Percentiles rank a stretch among this genome's conserved stretches.
These are phyloP conservation scores for Candida tibetensis DNA, from an alignment of 805 yeast species.

Conservation along the genomic window DNA sequence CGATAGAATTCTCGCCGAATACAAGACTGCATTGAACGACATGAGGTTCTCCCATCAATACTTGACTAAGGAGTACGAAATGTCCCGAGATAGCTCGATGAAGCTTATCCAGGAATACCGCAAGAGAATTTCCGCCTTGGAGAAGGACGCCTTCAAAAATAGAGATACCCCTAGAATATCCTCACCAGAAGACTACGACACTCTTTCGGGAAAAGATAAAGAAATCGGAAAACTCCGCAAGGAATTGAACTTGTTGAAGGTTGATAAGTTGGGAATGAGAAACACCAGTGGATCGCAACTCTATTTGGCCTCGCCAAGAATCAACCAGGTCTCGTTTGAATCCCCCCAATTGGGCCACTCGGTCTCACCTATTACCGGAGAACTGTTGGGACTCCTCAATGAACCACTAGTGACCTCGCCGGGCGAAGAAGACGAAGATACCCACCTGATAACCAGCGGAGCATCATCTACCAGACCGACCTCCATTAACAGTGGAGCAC, in stretches of 20 bases:
- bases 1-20: constrained; percentile 28
- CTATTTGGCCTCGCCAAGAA: constrained; percentile 5
- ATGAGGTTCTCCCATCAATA: constrained; percentile 70
- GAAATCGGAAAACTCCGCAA: constrained; percentile 44
- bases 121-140: constrained; percentile 48
- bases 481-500: constrained; percentile 8
- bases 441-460: constrained; percentile 11
- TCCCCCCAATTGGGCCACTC: constrained; percentile 5
- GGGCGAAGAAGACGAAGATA: constrained; percentile 21
- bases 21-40: constrained; percentile 63
- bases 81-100: constrained; percentile 56
- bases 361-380: constrained; percentile 13
- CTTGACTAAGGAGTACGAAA: constrained; percentile 63
- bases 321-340: constrained; percentile 5
- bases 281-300: constrained; percentile 2
- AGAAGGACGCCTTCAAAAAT: constrained; percentile 35
- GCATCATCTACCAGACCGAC: constrained; percentile 15
- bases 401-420: background rate
- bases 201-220: constrained; percentile 26
- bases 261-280: constrained; percentile 41
- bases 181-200: constrained; percentile 7
- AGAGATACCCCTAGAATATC: background rate
- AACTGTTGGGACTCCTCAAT: constrained; percentile 6
- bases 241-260: constrained; percentile 42
- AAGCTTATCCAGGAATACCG: constrained; percentile 53